phyloP scores from a whole-genome alignment of 2,329 filamentous ascomycete genomes.

The Trichoderma aggressivum region DNA sequence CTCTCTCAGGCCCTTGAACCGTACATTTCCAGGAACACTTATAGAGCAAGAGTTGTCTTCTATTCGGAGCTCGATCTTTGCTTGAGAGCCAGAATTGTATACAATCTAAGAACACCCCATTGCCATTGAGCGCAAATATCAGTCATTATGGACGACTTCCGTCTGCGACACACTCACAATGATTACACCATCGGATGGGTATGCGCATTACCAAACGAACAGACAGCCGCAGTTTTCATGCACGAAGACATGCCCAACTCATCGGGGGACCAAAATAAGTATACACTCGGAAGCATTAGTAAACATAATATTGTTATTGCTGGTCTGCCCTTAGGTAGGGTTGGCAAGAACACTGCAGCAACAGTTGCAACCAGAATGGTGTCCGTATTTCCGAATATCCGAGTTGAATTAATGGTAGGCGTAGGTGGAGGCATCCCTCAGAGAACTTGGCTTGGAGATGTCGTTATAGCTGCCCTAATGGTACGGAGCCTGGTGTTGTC shows the following conservation, averaged over 20 bases:
- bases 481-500: slow-evolving; percentile 4
- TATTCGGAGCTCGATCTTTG: not conserved
- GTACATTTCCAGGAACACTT: not conserved
- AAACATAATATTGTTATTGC: slow-evolving; percentile 33
- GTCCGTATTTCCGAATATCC: slow-evolving; percentile 30
- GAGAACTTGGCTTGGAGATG: slow-evolving; percentile 22
- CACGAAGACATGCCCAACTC: not conserved
- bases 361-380: slow-evolving; percentile 32
- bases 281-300: slow-evolving; percentile 28
- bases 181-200: slow-evolving; percentile 28
- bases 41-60: not conserved
- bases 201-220: slow-evolving; percentile 24
- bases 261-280: slow-evolving; percentile 21
- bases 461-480: slow-evolving; percentile 19
- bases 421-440: slow-evolving; percentile 23
- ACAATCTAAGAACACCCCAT: not conserved
- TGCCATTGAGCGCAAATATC: not conserved
- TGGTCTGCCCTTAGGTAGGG: slow-evolving; percentile 30
- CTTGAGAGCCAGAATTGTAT: not conserved
- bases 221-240: slow-evolving; percentile 22
- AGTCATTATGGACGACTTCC: not conserved
- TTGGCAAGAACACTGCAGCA: slow-evolving; percentile 30
- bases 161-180: not conserved
- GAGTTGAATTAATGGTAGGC: slow-evolving; percentile 23
- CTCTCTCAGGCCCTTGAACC: not conserved